A percentile compares a stretch with the other conserved stretches of the same genome.
phyloP scores from a whole-genome alignment of 495 filamentous ascomycete genomes.

The Aspergillus sclerotiicarbonarius region DNA sequence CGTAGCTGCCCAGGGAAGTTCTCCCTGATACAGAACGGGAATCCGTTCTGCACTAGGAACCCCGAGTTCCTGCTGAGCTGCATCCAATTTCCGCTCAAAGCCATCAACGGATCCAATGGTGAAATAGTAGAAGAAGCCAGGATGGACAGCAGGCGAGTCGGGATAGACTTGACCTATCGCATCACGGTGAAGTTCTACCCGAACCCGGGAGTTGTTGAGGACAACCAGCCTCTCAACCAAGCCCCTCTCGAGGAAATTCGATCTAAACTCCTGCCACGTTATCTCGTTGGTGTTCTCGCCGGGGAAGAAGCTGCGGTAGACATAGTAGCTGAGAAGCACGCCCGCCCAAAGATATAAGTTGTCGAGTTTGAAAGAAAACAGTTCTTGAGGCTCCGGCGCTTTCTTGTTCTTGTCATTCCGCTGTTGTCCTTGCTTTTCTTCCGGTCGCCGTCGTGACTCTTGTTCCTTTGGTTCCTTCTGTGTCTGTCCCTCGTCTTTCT shows the following conservation, averaged over 20 bases:
- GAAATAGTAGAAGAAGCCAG: slow-evolving; percentile 85
- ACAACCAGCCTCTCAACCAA: slow-evolving; percentile 90
- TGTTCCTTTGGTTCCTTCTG: too few relatives aligned
- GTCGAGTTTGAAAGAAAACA: slow-evolving; percentile 50
- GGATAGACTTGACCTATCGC: slow-evolving; percentile 75
- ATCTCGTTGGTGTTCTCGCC: slow-evolving; percentile 75
- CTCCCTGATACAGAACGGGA: slow-evolving; percentile 80
- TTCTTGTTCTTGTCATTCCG: slow-evolving; percentile 25
- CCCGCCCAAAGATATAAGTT: slow-evolving; percentile 49
- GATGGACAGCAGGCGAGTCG: slow-evolving; percentile 69
- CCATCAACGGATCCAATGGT: slow-evolving; percentile 91
- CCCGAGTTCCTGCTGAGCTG: slow-evolving; percentile 79
- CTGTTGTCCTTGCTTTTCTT: slow-evolving; percentile 24
- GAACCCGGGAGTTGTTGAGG: slow-evolving; percentile 68
- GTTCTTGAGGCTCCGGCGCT: slow-evolving; percentile 32
- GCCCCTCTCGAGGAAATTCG: slow-evolving; percentile 91
- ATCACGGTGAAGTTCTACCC: slow-evolving; percentile 81
- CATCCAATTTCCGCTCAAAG: slow-evolving; percentile 84
- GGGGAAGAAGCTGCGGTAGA: slow-evolving; percentile 60
- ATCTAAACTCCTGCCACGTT: slow-evolving; percentile 94
- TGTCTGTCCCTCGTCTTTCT: too few relatives aligned
- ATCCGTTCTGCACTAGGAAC: slow-evolving; percentile 85
- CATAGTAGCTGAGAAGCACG: slow-evolving; percentile 59
- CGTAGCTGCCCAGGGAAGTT: slow-evolving; percentile 62
- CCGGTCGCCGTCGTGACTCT: too few relatives aligned